These are phyloP conservation scores for Jimgerdemannia lactiflua DNA, from an alignment of 192 early-diverging fungal genomes.

Conservation along the genomic window DNA sequence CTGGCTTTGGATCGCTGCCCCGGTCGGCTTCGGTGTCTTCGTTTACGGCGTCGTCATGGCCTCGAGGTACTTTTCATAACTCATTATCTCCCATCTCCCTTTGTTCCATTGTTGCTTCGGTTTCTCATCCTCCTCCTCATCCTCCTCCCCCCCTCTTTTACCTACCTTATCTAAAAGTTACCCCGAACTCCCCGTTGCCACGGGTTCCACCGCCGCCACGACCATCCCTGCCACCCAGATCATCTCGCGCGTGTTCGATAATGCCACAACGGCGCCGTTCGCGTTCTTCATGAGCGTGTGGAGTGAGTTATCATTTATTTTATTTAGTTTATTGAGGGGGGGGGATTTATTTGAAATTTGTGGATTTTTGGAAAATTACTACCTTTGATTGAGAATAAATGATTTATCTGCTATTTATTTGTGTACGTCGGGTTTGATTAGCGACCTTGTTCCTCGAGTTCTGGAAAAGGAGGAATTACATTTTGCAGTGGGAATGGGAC, in stretches of 20 bases:
- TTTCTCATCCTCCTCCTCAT: neutral
- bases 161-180: too few relatives aligned
- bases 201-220: slow-evolving; percentile 14
- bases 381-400: too few relatives aligned
- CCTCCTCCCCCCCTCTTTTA: neutral
- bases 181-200: neutral
- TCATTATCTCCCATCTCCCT: neutral
- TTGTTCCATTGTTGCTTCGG: neutral
- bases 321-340: neutral
- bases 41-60: slow-evolving; percentile 42
- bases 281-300: slow-evolving; percentile 62
- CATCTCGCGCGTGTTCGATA: slow-evolving; percentile 55
- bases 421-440: neutral
- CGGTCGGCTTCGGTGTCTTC: slow-evolving; percentile 48
- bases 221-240: slow-evolving; percentile 22
- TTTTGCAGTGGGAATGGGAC: slow-evolving; percentile 57
- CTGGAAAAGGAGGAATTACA: slow-evolving; percentile 55
- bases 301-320: slow-evolving; percentile 20
- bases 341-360: neutral
- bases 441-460: slow-evolving; percentile 53
- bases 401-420: too few relatives aligned
- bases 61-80: slow-evolving; percentile 11
- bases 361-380: slow-evolving; percentile 7
- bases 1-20: slow-evolving; percentile 50
- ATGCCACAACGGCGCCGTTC: slow-evolving; percentile 49